Evolutionary conservation across 2,329 filamentous ascomycete species (phyloP).

Genomic region (Calonectria naviculata): DNA sequence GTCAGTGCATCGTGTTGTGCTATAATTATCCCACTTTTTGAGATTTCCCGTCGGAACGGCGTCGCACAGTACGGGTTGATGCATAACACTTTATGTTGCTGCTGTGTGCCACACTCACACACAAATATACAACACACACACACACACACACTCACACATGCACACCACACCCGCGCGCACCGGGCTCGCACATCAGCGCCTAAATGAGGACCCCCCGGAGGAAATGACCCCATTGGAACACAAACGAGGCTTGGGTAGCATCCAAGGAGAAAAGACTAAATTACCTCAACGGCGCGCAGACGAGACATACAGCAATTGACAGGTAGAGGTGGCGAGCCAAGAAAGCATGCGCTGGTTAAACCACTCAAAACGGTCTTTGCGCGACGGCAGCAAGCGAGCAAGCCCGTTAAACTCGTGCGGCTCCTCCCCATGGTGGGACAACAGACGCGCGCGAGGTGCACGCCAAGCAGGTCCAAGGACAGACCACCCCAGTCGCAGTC

Average conservation of each 20-base stretch:
- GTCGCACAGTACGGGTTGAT: no score
- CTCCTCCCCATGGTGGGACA: background rate
- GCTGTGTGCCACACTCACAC: background rate
- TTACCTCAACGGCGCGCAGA: background rate
- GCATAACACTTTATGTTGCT: background rate
- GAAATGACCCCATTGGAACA: conserved; percentile 6
- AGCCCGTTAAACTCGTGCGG: background rate
- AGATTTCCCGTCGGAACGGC: no score
- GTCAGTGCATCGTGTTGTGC: background rate
- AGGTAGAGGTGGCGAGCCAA: no score
- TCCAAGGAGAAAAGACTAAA: background rate
- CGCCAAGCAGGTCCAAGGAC: background rate
- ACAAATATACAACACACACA: background rate
- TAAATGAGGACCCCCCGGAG: background rate
- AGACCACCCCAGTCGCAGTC: background rate
- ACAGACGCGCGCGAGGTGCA: background rate
- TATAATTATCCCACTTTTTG: conserved; percentile 1
- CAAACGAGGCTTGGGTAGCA: background rate
- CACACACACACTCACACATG: background rate
- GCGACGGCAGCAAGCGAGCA: background rate
- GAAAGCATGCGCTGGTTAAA: background rate
- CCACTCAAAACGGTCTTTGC: background rate
- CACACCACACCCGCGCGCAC: background rate
- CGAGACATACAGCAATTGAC: no score
- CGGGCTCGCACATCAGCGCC: background rate